Evolutionary conservation across 1,284 basidiomycete species (phyloP).

Genomic region (Athelia psychrophila): DNA sequence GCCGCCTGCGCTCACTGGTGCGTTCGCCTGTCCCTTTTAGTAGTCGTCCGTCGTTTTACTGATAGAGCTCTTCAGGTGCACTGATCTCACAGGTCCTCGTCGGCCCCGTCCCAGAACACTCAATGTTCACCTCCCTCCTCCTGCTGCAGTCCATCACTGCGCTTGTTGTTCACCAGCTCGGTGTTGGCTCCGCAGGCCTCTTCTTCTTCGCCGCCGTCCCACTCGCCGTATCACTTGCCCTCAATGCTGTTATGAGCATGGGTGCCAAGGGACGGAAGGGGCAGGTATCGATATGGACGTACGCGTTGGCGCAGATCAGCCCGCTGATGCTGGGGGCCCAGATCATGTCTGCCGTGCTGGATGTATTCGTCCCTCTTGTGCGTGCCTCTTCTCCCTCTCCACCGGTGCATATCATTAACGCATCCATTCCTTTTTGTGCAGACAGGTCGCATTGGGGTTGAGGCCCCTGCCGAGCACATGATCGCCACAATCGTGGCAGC

Average conservation of each 20-base stretch:
- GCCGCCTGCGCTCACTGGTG: slow-evolving; percentile 70
- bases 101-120: slow-evolving; percentile 53
- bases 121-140: slow-evolving; percentile 60
- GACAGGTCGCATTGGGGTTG: slow-evolving; percentile 74
- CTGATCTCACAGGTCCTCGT: slow-evolving; percentile 55
- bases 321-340: slow-evolving; percentile 72
- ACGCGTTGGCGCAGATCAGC: slow-evolving; percentile 60
- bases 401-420: background rate
- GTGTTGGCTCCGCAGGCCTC: slow-evolving; percentile 68
- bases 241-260: slow-evolving; percentile 43
- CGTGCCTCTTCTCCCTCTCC: slow-evolving; percentile 21
- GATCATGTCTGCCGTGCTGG: slow-evolving; percentile 67
- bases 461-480: slow-evolving; percentile 86
- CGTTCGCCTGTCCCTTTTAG: slow-evolving; percentile 15
- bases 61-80: slow-evolving; percentile 37
- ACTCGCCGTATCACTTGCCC: slow-evolving; percentile 47
- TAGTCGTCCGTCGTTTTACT: slow-evolving; percentile 3
- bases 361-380: slow-evolving; percentile 92
- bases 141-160: slow-evolving; percentile 56
- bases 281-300: slow-evolving; percentile 56
- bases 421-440: slow-evolving; percentile 21
- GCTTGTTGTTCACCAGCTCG: slow-evolving; percentile 52
- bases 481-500: slow-evolving; percentile 76
- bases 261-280: slow-evolving; percentile 9
- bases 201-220: slow-evolving; percentile 59